Conservation (phyloP, 768 basidiomycete genomes). For the Termitomyces sp. region DNA sequence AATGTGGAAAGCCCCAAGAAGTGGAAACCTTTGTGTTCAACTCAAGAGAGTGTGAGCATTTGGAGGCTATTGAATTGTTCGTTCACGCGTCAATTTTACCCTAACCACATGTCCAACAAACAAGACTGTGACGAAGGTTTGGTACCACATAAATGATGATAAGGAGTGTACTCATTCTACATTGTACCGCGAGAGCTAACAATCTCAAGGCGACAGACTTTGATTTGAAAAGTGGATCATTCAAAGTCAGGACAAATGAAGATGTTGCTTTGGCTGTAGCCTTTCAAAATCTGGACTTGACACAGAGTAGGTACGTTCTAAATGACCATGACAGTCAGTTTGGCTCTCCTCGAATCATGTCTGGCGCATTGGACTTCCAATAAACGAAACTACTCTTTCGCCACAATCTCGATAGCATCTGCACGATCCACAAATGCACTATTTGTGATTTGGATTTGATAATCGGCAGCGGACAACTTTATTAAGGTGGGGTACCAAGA, state of each 20-base stretch:
- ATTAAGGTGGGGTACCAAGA: too few relatives aligned
- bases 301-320: conserved; percentile 60
- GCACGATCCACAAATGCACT: conserved; percentile 95
- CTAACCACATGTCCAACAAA: too few relatives aligned
- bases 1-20: too few relatives aligned
- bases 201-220: conserved; percentile 53
- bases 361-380: conserved; percentile 38
- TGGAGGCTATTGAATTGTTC: too few relatives aligned
- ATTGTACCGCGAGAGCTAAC: conserved; percentile 64
- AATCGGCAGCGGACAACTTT: background rate
- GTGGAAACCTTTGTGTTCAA: too few relatives aligned
- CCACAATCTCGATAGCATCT: conserved; percentile 85
- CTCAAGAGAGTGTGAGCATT: too few relatives aligned
- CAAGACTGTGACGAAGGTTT: background rate
- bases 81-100: too few relatives aligned
- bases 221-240: conserved; percentile 40
- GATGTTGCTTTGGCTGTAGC: conserved; percentile 27
- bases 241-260: background rate
- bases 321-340: conserved; percentile 2
- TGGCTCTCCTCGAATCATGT: background rate
- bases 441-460: conserved; percentile 40
- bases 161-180: conserved; percentile 52
- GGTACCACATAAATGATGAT: background rate
- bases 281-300: conserved; percentile 55
- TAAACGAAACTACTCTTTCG: conserved; percentile 60